Conservation (phyloP, 257 asterid species). For the Ballota nigra region DNA sequence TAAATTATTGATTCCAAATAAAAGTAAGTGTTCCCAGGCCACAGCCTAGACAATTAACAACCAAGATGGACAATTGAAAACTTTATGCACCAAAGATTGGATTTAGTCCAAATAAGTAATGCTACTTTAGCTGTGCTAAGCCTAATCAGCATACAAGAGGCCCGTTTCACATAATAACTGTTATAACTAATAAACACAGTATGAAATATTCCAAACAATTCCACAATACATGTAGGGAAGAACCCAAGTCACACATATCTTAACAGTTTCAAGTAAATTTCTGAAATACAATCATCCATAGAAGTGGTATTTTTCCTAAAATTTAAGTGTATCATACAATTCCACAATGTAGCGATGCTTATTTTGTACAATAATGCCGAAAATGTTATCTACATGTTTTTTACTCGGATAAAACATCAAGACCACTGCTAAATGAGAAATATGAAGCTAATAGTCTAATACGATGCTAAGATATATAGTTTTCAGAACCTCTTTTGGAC, state of each 20-base stretch:
- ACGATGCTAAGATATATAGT: neutral
- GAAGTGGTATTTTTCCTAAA: neutral
- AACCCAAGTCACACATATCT: neutral
- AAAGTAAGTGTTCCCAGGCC: neutral
- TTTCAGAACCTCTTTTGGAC: neutral
- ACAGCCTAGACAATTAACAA: neutral
- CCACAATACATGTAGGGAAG: neutral
- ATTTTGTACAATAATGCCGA: neutral
- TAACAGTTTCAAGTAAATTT: neutral
- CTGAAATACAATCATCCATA: neutral
- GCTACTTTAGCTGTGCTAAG: conserved; percentile 4
- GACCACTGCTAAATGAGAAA: neutral
- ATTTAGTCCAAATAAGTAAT: neutral
- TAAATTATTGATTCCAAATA: neutral
- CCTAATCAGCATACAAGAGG: conserved; percentile 8
- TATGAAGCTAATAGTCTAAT: neutral
- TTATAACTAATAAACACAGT: neutral
- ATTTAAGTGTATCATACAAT: conserved; percentile 13
- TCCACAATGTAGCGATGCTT: neutral
- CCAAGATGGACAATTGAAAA: neutral
- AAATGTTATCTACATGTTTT: neutral
- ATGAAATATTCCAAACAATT: neutral
- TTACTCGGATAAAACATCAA: neutral
- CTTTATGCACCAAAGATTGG: conserved; percentile 1
- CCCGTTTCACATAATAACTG: neutral